Evolutionary conservation across 495 filamentous ascomycete species (phyloP).

Genomic region (Penicillium atrosanguineum): DNA sequence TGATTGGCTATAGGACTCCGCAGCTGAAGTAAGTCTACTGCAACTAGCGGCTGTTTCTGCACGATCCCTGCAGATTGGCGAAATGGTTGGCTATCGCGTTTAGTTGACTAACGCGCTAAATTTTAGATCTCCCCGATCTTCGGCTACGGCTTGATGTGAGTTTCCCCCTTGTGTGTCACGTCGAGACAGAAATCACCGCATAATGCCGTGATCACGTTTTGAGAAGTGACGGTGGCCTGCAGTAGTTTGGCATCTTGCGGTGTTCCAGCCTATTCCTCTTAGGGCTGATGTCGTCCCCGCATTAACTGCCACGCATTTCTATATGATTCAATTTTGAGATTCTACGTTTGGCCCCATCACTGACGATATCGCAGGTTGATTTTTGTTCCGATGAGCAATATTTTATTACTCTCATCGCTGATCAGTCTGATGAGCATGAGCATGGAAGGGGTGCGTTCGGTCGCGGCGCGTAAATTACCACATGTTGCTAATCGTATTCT

Average conservation of each 20-base stretch:
- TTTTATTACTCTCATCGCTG: conserved; percentile 85
- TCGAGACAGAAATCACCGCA: conserved; percentile 22
- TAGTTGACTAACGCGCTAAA: conserved; percentile 40
- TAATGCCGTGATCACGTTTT: conserved; percentile 38
- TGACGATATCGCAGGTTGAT: conserved; percentile 49
- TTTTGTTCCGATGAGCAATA: conserved; percentile 85
- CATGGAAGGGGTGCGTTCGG: conserved; percentile 70
- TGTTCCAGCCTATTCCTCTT: conserved; percentile 12
- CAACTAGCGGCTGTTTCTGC: conserved; percentile 33
- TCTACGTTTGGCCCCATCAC: conserved; percentile 1
- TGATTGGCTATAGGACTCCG: conserved; percentile 51
- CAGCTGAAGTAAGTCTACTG: conserved; percentile 42
- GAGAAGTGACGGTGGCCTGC: conserved; percentile 11
- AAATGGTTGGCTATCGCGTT: conserved; percentile 44
- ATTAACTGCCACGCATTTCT: conserved; percentile 24
- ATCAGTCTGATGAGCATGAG: conserved; percentile 91
- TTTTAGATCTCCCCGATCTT: conserved; percentile 49
- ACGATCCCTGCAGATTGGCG: conserved; percentile 30
- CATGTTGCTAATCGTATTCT: background rate
- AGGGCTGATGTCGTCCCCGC: conserved; percentile 8
- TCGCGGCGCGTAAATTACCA: background rate
- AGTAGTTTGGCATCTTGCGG: conserved; percentile 1
- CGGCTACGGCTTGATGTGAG: conserved; percentile 46
- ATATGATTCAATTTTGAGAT: background rate
- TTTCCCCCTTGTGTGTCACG: conserved; percentile 30